These are phyloP conservation scores for Aspergillus felis DNA, from an alignment of 2,329 filamentous ascomycete species.

Conservation along the genomic window DNA sequence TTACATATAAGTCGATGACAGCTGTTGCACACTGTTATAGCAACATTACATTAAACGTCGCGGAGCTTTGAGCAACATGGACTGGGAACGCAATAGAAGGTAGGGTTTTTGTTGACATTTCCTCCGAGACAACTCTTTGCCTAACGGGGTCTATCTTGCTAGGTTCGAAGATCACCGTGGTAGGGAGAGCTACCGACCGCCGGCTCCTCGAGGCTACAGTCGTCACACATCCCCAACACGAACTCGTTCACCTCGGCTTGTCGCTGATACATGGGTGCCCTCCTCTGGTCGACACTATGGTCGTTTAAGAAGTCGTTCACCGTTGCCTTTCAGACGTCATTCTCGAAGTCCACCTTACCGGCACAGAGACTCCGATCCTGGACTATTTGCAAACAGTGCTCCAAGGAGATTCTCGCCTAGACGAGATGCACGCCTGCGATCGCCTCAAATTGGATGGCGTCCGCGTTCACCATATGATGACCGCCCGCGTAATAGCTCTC, in stretches of 20 bases:
- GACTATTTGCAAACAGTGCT: constrained; percentile 31
- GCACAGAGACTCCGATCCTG: constrained; percentile 31
- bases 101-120: constrained; percentile 18
- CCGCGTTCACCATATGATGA: constrained; percentile 38
- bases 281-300: constrained; percentile 29
- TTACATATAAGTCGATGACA: not conserved
- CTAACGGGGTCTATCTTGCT: constrained; percentile 9
- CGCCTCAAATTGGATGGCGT: constrained; percentile 36
- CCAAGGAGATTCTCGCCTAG: constrained; percentile 40
- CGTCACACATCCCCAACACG: constrained; percentile 36
- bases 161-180: constrained; percentile 41
- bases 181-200: constrained; percentile 43
- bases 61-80: constrained; percentile 21
- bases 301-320: constrained; percentile 42
- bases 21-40: not conserved
- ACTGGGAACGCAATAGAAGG: constrained; percentile 44
- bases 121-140: not conserved
- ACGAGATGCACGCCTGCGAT: constrained; percentile 36
- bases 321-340: constrained; percentile 36
- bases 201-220: constrained; percentile 33
- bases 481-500: constrained; percentile 27
- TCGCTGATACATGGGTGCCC: constrained; percentile 42
- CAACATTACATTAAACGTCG: not conserved
- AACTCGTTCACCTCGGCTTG: constrained; percentile 34
- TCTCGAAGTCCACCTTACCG: constrained; percentile 41